Evolutionary conservation across 1,284 basidiomycete genomes (phyloP), one percentile per base, ranked within the genome.

Genomic region (Quambalaria eucalypti): DNA sequence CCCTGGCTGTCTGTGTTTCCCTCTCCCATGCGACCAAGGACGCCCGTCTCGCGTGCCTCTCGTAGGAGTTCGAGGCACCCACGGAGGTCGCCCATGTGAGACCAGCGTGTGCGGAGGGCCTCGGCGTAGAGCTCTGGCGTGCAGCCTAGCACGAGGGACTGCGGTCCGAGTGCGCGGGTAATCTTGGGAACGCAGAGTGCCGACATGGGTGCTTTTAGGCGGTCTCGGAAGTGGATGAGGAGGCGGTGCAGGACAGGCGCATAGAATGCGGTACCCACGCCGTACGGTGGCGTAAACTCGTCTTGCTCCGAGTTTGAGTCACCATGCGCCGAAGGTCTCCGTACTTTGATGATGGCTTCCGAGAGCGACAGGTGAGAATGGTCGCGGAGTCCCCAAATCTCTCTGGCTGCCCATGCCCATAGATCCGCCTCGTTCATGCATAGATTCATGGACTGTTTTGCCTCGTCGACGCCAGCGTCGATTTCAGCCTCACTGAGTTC

Each of bases 91-190:
- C 62, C 55, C 1, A 70, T 48, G 38, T 57, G 63, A 29, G 64
- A 52, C 68, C 68, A 72, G 28, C 66, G 59, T 1, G 68, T 71
- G 30, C 62, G 59, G 46, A 72, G 50, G 6, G 69, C 58, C 49
- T 73, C 69, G 50, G 65, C 66, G 55, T 61, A 69, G 2, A 73
- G 56, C 10, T 57, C 50, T 14, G 63, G 61, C 2, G 71, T 73
- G 29, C 68, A 64, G 25, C 71, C 71, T 6, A 72, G 54, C 14
- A 73, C 69, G 52, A 65, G 66, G 10, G 60, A 57, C 23, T 68
- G 61, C 25, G 66, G 49, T 9, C 69, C 69, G 4, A 64, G 56
- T 5, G 57, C 46, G 16, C 61, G 63, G 1, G 64, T 67, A 2
- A 57, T 48, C 1, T 54, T 51, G 0, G 62, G 36, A 14, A 72